A percentile compares a stretch with the other conserved stretches of the same genome.
These are phyloP conservation scores for Fraxinus anomala DNA, from an alignment of 257 asterid genomes.

Conservation along the genomic window DNA sequence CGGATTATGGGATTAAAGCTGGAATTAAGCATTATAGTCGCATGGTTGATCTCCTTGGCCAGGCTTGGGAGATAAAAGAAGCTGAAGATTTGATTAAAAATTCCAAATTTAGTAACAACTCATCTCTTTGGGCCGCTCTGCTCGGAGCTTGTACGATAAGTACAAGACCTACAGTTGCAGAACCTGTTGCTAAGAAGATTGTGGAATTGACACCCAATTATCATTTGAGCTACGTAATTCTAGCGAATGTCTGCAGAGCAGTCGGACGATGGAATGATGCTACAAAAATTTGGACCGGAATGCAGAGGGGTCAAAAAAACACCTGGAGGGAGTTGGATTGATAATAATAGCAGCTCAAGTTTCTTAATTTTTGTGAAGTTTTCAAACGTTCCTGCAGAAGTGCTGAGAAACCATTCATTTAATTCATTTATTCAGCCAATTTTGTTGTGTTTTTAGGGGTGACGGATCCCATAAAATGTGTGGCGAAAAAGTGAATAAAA, in stretches of 20 bases:
- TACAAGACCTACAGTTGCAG: constrained; percentile 53
- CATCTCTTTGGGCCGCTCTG: constrained; percentile 74
- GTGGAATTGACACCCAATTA: constrained; percentile 74
- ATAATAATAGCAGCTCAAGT: constrained; percentile 31
- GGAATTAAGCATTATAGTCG: constrained; percentile 74
- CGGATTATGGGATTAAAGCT: constrained; percentile 58
- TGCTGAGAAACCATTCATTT: neutral
- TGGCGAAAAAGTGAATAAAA: too few relatives aligned
- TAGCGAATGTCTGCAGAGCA: constrained; percentile 68
- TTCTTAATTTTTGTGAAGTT: constrained; percentile 13
- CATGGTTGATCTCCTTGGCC: constrained; percentile 81
- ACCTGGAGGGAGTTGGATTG: constrained; percentile 87
- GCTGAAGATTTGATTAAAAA: constrained; percentile 61
- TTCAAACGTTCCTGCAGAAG: constrained; percentile 20
- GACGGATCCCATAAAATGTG: too few relatives aligned
- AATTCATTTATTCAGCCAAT: neutral
- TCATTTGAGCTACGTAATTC: constrained; percentile 75
- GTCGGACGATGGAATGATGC: constrained; percentile 83
- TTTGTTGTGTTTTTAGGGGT: too few relatives aligned
- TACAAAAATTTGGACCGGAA: constrained; percentile 49
- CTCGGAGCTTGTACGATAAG: constrained; percentile 74
- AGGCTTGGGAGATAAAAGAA: constrained; percentile 69
- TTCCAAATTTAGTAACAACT: constrained; percentile 40
- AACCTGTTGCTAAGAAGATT: constrained; percentile 52
- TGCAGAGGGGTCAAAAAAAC: constrained; percentile 63